Conservation (phyloP, 257 asterid genomes). For the Ocimum tenuiflorum region DNA sequence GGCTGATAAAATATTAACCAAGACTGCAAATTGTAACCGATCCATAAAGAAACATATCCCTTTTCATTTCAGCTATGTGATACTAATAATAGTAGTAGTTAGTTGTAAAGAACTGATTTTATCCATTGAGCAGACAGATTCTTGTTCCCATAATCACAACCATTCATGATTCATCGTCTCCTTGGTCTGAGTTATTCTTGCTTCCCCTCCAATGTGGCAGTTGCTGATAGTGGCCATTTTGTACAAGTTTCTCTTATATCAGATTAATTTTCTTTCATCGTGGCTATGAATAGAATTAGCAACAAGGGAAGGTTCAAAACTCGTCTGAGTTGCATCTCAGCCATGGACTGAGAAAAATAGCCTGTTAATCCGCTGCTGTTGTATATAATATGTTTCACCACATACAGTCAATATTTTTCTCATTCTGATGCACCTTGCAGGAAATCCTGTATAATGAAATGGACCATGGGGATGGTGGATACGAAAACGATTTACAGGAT, state of each 20-base stretch:
- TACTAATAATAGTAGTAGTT: no score
- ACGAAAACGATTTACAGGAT: conserved; percentile 54
- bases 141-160: neutral
- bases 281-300: no score
- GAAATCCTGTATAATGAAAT: conserved; percentile 52
- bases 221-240: neutral
- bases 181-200: neutral
- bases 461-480: conserved; percentile 57
- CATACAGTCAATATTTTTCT: no score
- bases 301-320: no score
- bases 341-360: neutral
- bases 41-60: no score
- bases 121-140: no score
- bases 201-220: neutral
- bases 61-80: no score
- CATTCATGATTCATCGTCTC: neutral
- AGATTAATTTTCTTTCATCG: neutral
- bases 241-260: no score
- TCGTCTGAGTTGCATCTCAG: neutral
- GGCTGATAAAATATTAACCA: no score
- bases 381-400: neutral
- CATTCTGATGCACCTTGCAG: conserved; percentile 28
- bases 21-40: no score
- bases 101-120: no score
- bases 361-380: neutral